Evolutionary conservation across 768 basidiomycete species (phyloP), one percentile per base, ranked within the genome.

Genomic region (Collybia sp.): DNA sequence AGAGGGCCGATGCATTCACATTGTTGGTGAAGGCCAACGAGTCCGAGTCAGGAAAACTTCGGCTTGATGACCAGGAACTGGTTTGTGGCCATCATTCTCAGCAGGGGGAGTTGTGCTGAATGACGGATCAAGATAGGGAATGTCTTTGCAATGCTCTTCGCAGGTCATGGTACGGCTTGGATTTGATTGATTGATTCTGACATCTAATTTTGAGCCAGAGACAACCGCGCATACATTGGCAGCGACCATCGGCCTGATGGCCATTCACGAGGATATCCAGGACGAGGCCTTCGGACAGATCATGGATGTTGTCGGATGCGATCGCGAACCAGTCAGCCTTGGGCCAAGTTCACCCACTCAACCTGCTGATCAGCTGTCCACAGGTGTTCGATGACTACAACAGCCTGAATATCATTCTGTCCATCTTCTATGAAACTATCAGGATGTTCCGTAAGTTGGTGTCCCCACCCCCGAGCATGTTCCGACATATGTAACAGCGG

Each of bases 191-290:
- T 20, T 49, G n/a, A n/a, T n/a, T n/a, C n/a, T 20, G 18, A 30
- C 46, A 20, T 25, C 30, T 12, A 30, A 12, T 16, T 17, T n/a
- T 43, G 18, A 1, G n/a, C n/a, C n/a, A n/a, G n/a, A n/a, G n/a
- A n/a, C n/a, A n/a, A n/a, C n/a, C n/a, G n/a, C n/a, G n/a, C 67
- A 73, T 48, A 67, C 67, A 0, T 62, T 80, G 1, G 69, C 75
- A n/a, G 1, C 77, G 67, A 8, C 70, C 75, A 0, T 53, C 80
- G 9, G 76, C 66, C 0, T n/a, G n/a, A n/a, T n/a, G n/a, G n/a
- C n/a, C n/a, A n/a, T n/a, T n/a, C n/a, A n/a, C n/a, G n/a, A n/a
- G n/a, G n/a, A n/a, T n/a, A n/a, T n/a, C n/a, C n/a, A n/a, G n/a
- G n/a, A n/a, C n/a, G n/a, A n/a, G n/a, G n/a, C n/a, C n/a, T n/a